Conservation (phyloP, 805 yeast genomes). For the Metschnikowia rubicola region DNA sequence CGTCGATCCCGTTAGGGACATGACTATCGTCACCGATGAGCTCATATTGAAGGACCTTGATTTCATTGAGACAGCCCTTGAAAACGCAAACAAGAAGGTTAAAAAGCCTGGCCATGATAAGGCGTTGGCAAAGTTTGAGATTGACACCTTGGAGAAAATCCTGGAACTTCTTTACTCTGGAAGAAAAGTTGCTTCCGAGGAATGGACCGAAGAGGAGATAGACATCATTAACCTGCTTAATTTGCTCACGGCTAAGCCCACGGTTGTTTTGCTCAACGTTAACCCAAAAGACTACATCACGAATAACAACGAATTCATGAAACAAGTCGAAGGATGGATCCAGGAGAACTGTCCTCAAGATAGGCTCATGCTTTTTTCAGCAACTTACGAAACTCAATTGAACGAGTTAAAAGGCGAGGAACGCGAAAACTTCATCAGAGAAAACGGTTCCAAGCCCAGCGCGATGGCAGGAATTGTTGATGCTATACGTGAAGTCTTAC, state of each 20-base stretch:
- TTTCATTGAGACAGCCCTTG: conserved; percentile 50
- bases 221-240: conserved; percentile 66
- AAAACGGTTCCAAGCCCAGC: conserved; percentile 34
- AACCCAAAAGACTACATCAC: conserved; percentile 63
- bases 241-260: conserved; percentile 85
- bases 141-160: conserved; percentile 28
- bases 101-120: conserved; percentile 30
- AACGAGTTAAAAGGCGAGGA: conserved; percentile 8
- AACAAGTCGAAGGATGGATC: conserved; percentile 63
- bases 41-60: conserved; percentile 58
- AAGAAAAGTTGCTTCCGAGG: conserved; percentile 54
- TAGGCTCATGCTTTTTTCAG: conserved; percentile 38
- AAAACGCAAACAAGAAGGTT: conserved; percentile 25
- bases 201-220: conserved; percentile 63
- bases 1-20: conserved; percentile 20
- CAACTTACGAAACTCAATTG: conserved; percentile 44
- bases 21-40: conserved; percentile 48
- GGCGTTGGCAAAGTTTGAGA: conserved; percentile 25
- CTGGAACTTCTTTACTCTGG: conserved; percentile 44
- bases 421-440: conserved; percentile 21
- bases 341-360: conserved; percentile 60
- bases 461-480: conserved; percentile 61
- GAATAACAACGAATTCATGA: conserved; percentile 49
- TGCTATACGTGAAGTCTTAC: conserved; percentile 16
- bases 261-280: conserved; percentile 71